phyloP scores from a whole-genome alignment of 176 grass and related monocot genomes.

The Zizania latifolia region DNA sequence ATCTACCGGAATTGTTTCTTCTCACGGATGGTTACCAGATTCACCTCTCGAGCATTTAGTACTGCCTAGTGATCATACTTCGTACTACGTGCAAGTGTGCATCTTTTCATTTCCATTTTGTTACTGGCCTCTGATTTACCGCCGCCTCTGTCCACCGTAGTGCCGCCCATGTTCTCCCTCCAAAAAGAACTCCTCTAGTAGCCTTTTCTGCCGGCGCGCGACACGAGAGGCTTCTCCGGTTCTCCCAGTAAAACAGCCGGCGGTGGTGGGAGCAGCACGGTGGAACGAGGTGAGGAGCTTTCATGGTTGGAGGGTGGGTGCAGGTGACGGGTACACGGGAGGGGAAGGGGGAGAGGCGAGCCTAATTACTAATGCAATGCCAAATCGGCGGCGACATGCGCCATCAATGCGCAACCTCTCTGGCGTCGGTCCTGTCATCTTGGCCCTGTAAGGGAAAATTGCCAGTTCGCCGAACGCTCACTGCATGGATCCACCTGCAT shows the following conservation, averaged over 20 bases:
- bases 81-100: too few species aligned
- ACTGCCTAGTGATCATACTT: not conserved
- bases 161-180: not conserved
- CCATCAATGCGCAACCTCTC: slow-evolving; percentile 34
- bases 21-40: not conserved
- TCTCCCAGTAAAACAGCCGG: not conserved
- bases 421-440: not conserved
- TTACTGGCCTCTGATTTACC: not conserved
- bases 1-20: not conserved
- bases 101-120: not conserved
- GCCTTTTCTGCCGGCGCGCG: not conserved
- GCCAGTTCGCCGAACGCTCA: not conserved
- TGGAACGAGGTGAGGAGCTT: too few species aligned
- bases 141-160: too few species aligned
- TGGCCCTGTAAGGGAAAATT: not conserved
- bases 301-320: not conserved
- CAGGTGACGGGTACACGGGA: slow-evolving; percentile 19
- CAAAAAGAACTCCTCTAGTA: not conserved
- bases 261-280: too few species aligned
- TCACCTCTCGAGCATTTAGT: not conserved
- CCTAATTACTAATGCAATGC: not conserved
- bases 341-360: not conserved
- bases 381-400: not conserved
- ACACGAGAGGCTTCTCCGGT: not conserved
- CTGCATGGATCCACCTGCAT: not conserved